Evolutionary conservation across 2,329 filamentous ascomycete genomes (phyloP), one percentile per base, ranked within the genome.

Genomic region (Pseudocercospora vitis): DNA sequence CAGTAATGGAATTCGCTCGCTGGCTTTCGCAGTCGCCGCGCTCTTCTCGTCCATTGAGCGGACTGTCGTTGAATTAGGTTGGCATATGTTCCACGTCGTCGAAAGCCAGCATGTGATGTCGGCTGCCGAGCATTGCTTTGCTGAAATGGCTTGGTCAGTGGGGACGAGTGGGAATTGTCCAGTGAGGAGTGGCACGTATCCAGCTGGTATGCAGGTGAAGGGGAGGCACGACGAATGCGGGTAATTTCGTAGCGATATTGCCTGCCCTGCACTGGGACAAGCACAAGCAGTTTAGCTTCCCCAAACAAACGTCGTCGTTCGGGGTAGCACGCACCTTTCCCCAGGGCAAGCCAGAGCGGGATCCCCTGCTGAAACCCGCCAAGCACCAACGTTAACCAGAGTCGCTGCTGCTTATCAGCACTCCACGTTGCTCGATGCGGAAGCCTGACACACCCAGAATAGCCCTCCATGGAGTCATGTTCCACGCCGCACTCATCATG

Each of bases 1-100:
- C 40, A 35, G 18, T 21, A 60, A 26, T 28, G 58, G 50, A 21
- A 48, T 37, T 14, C 52, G 55, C 23, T 55, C 48, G 33, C 56
- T 54, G 35, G 50, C 50, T 21, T 52, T 55, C 9, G 48, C 47
- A 40, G 44, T 33, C 18, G 47, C 45, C 47, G 39, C 31, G 48
- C 40, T 42, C 50, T 62, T 62, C 50, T 60, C 56, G 47, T 52
- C 52, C 52, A 58, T 52, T 42, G 42, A 45, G 40, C 50, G 50
- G 39, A 35, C 40, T 35, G 50, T 51, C 29, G 40, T 16, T 32
- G 29, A 21, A 28, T 29, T 51, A 44, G 40, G 21, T 35, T 33
- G 49, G 40, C 50, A 52, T 52, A 45, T 4, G 42, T 29, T 31
- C 42, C 42, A 31, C 29, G 23, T 31, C 16, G 48, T 49, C 23